phyloP scores from a whole-genome alignment of 768 basidiomycete species.

The Leccinum broughii region DNA sequence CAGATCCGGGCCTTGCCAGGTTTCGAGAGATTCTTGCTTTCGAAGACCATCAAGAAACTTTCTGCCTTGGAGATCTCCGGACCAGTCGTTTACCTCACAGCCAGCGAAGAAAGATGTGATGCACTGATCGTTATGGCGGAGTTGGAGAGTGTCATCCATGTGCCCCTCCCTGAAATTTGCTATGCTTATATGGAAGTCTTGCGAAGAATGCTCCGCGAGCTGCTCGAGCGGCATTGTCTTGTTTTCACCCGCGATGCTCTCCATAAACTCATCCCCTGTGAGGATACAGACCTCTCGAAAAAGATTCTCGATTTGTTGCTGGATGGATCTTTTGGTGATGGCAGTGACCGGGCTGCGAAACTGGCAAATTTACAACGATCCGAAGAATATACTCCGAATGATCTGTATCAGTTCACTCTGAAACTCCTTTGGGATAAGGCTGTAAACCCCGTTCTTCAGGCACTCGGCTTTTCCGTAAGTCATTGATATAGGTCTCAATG shows the following conservation, averaged over 20 bases:
- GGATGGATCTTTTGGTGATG: neutral
- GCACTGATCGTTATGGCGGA: neutral
- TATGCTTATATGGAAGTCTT: neutral
- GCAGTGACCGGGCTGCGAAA: neutral
- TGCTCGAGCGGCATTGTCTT: neutral
- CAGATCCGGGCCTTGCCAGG: neutral
- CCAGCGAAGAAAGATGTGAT: neutral
- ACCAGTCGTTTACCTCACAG: neutral
- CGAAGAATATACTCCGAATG: neutral
- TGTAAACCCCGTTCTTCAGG: neutral
- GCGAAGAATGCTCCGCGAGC: neutral
- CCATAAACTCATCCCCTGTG: fast-evolving
- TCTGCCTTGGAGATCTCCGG: neutral
- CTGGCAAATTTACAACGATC: too few relatives aligned
- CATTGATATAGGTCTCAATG: too few relatives aligned
- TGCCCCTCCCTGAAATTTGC: neutral
- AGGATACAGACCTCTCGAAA: neutral
- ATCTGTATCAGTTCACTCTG: neutral
- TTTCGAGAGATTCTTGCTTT: neutral
- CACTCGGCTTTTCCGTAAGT: neutral
- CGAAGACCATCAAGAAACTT: neutral
- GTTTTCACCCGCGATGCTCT: neutral
- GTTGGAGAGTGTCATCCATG: neutral
- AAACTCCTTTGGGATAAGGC: too few relatives aligned
- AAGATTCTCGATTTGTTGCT: neutral